Evolutionary conservation across 768 basidiomycete species (phyloP).

Genomic region (Tephrocybe rancida): DNA sequence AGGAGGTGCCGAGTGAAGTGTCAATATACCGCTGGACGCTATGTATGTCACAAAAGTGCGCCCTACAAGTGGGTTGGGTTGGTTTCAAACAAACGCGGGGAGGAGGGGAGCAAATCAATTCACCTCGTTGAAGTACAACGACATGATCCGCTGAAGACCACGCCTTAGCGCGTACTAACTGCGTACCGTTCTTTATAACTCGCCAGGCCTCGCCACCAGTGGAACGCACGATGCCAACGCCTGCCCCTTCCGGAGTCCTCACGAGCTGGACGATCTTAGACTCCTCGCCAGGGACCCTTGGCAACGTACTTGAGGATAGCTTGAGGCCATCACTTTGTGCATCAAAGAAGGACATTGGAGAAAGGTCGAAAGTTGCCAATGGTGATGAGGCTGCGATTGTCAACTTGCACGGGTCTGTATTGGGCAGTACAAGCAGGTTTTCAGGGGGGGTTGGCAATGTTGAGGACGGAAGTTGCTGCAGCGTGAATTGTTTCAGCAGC

Average conservation of each 20-base stretch:
- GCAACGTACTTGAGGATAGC: constrained; percentile 40
- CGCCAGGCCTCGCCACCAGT: constrained; percentile 68
- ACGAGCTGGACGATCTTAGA: constrained; percentile 62
- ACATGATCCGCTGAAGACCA: constrained; percentile 66
- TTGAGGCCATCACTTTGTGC: constrained; percentile 54
- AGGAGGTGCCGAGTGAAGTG: constrained; percentile 53
- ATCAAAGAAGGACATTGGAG: constrained; percentile 64
- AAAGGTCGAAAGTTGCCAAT: constrained; percentile 60
- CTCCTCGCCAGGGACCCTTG: constrained; percentile 47
- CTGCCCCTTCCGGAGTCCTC: constrained; percentile 78
- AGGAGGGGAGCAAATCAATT: constrained; percentile 14
- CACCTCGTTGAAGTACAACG: constrained; percentile 72
- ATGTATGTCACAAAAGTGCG: constrained; percentile 60
- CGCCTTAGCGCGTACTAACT: constrained; percentile 46
- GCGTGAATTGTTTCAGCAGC: constrained; percentile 70
- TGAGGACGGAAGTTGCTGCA: constrained; percentile 63
- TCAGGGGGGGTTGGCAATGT: constrained; percentile 49
- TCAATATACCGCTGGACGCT: constrained; percentile 45
- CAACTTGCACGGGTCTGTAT: constrained; percentile 40
- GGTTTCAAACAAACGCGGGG: constrained; percentile 5
- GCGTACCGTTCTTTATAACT: constrained; percentile 46
- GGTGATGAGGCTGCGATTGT: constrained; percentile 72
- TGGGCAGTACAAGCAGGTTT: constrained; percentile 57
- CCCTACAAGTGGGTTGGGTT: constrained; percentile 35
- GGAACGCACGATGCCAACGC: constrained; percentile 65